Base-by-base conservation (phyloP, 352 stramenopile species). In the Phytopythium boreale region DNA sequence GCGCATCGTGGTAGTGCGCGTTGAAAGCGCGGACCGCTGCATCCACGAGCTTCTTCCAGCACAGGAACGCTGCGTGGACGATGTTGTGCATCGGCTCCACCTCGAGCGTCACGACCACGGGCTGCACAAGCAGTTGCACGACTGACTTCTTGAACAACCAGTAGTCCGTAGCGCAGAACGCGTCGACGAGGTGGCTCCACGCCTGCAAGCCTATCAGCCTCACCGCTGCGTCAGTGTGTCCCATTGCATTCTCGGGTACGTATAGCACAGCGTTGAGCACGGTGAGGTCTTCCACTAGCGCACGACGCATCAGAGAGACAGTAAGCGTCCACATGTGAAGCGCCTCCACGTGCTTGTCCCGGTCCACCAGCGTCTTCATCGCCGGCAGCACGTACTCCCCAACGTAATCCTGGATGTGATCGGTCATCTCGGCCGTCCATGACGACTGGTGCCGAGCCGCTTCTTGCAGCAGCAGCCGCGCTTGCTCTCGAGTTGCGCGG, bases 141-240 rank as follows among this genome's bases (percentile, higher is more conserved):
- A 88, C 61, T 0, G 71, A 67, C 24, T 80, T 82, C 57, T 88
- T 84, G 53, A 89, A 86, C 14, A 89, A 47, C 83, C 83, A 92
- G 14, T 77, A 66, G 2, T 75, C 57, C 34, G 62, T 79, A 19
- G 73, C 55, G 22, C 70, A 80, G 55, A 90, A 88, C 22, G 88
- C 70, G 20, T 69, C 59, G 2, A 84, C 69, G 3, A 92, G 50
- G n/a, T 72, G 55, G 19, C 61, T 55, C 83, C 83, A 92, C 34
- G 64, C 71, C 57, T 88, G 70, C 63, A 89, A 76, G 24, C 69
- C 69, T 51, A 88, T 71, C 29, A 92, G 46, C 14, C 77, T 71
- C 47, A 87, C 66, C 0, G 70, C 68, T 6, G 74, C 74, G 59
- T 90, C 72, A 37, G 61, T 46, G 63, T 89, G 71, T 29, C 71